A percentile compares a stretch with the other conserved stretches of the same genome.
Conservation (phyloP, 2,329 filamentous ascomycete species). For the Teratosphaeria viscida region DNA sequence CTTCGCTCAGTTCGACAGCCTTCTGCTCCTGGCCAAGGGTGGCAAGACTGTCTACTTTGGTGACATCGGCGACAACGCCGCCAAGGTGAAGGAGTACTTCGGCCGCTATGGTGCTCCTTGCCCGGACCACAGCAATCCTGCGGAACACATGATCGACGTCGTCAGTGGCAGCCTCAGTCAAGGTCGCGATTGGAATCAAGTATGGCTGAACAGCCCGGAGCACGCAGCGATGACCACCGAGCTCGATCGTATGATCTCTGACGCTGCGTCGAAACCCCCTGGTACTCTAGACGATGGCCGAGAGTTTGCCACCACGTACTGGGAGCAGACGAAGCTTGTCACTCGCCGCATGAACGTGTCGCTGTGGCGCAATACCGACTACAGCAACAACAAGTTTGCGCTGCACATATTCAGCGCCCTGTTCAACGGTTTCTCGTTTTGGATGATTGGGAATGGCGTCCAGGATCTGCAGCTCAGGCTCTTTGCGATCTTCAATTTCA, state of each 20-base stretch:
- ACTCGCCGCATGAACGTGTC: constrained; percentile 61
- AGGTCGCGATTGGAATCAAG: constrained; percentile 66
- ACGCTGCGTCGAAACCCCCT: constrained; percentile 43
- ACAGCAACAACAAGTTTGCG: constrained; percentile 79
- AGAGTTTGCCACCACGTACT: constrained; percentile 73
- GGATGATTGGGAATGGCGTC: constrained; percentile 66
- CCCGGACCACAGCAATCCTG: constrained; percentile 46
- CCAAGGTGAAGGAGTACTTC: constrained; percentile 53
- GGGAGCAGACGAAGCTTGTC: constrained; percentile 70
- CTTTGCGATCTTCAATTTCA: constrained; percentile 82
- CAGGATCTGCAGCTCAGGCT: constrained; percentile 73
- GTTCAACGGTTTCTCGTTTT: constrained; percentile 67
- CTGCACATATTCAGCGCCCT: constrained; percentile 71
- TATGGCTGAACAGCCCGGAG: constrained; percentile 67
- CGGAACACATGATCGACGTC: constrained; percentile 78
- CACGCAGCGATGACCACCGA: constrained; percentile 54
- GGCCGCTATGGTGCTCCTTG: constrained; percentile 36
- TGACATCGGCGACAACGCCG: constrained; percentile 66
- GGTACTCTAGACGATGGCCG: constrained; percentile 45
- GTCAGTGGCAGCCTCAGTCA: constrained; percentile 64
- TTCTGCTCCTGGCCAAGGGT: constrained; percentile 67
- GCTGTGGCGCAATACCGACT: constrained; percentile 81
- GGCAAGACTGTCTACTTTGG: constrained; percentile 75
- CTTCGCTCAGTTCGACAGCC: constrained; percentile 79
- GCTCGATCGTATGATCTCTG: constrained; percentile 54